phyloP scores from a whole-genome alignment of 768 basidiomycete species.

The Tricholoma sp. region DNA sequence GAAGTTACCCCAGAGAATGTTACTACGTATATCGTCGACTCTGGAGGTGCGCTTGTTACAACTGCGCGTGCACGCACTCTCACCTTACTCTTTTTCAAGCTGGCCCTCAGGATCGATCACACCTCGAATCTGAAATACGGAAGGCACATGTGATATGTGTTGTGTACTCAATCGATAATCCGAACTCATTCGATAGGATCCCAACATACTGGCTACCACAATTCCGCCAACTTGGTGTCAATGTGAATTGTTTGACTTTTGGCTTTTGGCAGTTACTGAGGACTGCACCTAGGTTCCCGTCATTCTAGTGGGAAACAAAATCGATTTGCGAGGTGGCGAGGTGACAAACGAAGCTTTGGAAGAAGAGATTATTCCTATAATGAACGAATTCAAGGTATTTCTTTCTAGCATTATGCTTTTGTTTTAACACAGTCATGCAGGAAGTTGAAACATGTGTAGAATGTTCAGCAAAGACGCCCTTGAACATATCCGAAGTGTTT shows the following conservation, averaged over 20 bases:
- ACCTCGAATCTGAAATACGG: constrained; percentile 91
- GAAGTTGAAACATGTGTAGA: constrained; percentile 99
- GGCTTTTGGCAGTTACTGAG: neutral
- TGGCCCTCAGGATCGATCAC: constrained; percentile 76
- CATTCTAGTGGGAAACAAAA: constrained; percentile 97
- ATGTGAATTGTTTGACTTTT: constrained; percentile 46
- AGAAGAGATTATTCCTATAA: constrained; percentile 93
- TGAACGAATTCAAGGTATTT: constrained; percentile 95
- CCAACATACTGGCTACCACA: constrained; percentile 98
- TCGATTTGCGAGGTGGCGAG: constrained; percentile 88
- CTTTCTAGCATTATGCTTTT: neutral
- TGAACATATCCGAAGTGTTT: constrained; percentile 96
- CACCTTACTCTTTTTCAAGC: constrained; percentile 40
- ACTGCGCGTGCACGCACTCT: neutral
- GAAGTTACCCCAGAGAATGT: constrained; percentile 97
- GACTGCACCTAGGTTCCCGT: constrained; percentile 71
- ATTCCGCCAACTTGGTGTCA: constrained; percentile 92
- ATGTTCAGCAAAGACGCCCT: constrained; percentile 84
- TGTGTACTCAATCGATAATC: constrained; percentile 95
- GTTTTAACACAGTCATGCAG: constrained; percentile 36
- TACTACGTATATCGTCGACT: constrained; percentile 96
- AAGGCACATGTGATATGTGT: constrained; percentile 98
- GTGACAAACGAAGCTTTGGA: constrained; percentile 93
- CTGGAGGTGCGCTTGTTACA: constrained; percentile 65
- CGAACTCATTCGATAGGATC: constrained; percentile 94